phyloP scores from a whole-genome alignment of 176 grass and related monocot species.

The Rhynchospora tenuis region DNA sequence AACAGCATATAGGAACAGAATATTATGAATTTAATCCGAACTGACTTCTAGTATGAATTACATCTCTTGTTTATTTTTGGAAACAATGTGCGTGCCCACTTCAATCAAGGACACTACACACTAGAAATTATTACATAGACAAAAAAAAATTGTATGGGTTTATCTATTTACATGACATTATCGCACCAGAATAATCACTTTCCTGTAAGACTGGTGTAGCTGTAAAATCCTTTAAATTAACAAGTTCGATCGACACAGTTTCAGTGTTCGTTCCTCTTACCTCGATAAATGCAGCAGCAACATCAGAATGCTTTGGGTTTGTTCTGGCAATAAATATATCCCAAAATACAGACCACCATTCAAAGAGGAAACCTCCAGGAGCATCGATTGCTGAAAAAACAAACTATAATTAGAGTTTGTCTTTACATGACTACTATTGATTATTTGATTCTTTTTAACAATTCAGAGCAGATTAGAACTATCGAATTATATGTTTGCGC shows the following conservation, averaged over 20 bases:
- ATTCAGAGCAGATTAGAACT: neutral
- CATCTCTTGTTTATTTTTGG: neutral
- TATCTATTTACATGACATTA: neutral
- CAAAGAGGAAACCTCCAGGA: slow-evolving; percentile 35
- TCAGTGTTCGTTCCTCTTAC: neutral
- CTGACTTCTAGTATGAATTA: neutral
- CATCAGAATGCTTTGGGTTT: slow-evolving; percentile 35
- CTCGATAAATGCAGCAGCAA: slow-evolving; percentile 32
- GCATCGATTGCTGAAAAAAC: slow-evolving; percentile 30
- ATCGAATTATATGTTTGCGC: neutral
- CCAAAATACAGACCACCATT: slow-evolving; percentile 49
- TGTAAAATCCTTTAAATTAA: neutral
- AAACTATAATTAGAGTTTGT: slow-evolving; percentile 5
- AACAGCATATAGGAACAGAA: neutral
- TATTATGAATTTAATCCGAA: neutral
- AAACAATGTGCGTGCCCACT: no score
- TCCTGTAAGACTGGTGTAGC: neutral
- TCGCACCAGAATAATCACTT: neutral
- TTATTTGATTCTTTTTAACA: neutral
- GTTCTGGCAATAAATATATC: slow-evolving; percentile 43
- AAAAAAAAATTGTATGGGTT: neutral
- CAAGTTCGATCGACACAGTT: neutral
- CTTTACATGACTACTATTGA: neutral
- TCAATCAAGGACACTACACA: neutral
- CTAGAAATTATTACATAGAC: neutral